Conservation (phyloP, 2,329 filamentous ascomycete genomes). For the Paracorniculantispora psalliotae region DNA sequence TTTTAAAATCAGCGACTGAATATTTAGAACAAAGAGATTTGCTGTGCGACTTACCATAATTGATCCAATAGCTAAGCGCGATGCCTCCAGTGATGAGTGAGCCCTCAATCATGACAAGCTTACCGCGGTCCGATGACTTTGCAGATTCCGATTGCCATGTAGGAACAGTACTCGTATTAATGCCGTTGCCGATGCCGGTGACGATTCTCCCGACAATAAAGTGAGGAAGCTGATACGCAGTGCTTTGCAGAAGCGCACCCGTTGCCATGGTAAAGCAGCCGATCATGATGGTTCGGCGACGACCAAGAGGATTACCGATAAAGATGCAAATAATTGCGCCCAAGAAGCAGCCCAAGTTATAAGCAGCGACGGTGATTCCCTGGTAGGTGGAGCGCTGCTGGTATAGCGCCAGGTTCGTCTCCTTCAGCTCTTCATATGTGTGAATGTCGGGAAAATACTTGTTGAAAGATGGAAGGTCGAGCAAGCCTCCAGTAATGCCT, state of each 20-base stretch:
- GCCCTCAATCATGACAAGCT: conserved; percentile 47
- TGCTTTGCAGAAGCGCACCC: conserved; percentile 47
- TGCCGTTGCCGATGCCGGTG: conserved; percentile 45
- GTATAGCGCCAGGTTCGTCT: conserved; percentile 21
- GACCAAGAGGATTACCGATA: conserved; percentile 52
- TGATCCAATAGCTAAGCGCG: conserved; percentile 46
- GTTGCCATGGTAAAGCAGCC: conserved; percentile 45
- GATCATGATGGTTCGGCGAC: conserved; percentile 46
- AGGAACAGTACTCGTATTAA: conserved; percentile 43
- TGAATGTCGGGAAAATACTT: conserved; percentile 44
- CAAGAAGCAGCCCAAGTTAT: conserved; percentile 48
- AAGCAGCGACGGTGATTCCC: conserved; percentile 41
- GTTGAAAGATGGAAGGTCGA: conserved; percentile 55
- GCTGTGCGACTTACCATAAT: conserved; percentile 36
- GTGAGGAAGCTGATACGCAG: conserved; percentile 41
- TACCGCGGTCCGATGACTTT: conserved; percentile 42
- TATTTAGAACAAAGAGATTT: too few species aligned
- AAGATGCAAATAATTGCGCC: conserved; percentile 55
- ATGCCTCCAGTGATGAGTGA: conserved; percentile 44
- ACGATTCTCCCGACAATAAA: conserved; percentile 44
- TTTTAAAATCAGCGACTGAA: neutral
- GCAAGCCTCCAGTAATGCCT: conserved; percentile 62
- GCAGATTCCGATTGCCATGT: conserved; percentile 49
- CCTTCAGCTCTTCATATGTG: conserved; percentile 31
- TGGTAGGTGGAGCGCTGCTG: conserved; percentile 36